Evolutionary conservation across 352 stramenopile species (phyloP), one percentile per base, ranked within the genome.

Genomic region (Phytopythium aichiense): DNA sequence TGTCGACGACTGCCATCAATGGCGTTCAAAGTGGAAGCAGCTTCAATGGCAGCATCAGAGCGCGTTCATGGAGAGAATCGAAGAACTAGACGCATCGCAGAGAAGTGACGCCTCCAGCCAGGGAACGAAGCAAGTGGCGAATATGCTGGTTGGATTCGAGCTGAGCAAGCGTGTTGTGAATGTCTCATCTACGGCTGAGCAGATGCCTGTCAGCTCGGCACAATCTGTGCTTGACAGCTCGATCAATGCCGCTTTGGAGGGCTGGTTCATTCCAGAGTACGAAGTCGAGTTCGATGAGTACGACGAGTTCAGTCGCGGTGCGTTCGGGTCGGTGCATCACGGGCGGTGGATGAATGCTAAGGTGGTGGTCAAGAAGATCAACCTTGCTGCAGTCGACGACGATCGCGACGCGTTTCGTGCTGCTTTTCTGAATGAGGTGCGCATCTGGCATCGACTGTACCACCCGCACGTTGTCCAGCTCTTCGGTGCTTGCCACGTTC

Each of bases 201-300:
- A 16, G 13, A 40, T 40, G 35, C 13, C 35, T 40, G 13, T 16
- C 0, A 45, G 16, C 40, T 11, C 40, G 15, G 40, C 20, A n/a
- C 16, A 45, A 22, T 22, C 40, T 15, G 40, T 45, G 15, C 40
- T 15, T 13, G 40, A 45, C 40, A 20, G n/a, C 15, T 9, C 25
- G 35, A 7, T 7, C 58, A 25, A 25, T 63, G 67, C n/a, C 37
- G 25, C 58, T 15, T 2, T 54, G 15, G 37, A 8, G 2, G 54
- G 61, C 25, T 71, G 65, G 65, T 71, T 71, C 42, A 71, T 71
- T 25, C 61, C 65, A 30, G 43, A 49, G 8, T 65, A 65, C 20
- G 61, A 72, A 58, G 65, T 72, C 20, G 38, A 68, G 9, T 68
- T 72, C 37, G 58, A 72, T 43, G 46, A 49, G 12, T 54, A 49